Base-by-base conservation (phyloP, 768 basidiomycete species). In the Mycena floridula region DNA sequence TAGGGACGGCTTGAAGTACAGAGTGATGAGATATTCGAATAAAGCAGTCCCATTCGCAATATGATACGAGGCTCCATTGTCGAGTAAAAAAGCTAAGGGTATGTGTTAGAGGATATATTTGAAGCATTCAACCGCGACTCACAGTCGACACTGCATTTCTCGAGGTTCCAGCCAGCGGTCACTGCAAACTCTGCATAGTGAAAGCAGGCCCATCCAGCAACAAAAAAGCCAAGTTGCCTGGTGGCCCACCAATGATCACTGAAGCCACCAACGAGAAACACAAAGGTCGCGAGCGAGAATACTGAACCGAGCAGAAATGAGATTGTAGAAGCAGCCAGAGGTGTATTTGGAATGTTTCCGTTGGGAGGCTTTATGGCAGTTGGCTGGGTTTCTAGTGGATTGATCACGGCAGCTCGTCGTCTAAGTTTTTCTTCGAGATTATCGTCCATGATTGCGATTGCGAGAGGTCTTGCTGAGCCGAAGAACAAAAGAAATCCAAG, bases 101-200 rank as follows among this genome's bases (percentile, higher is more conserved):
- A 32, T 13, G 16, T 11, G 49, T n/a, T 53, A 43, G 32, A 46
- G 50, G 37, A 8, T 2, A 1, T 53, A 44, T 8, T 15, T 4
- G 37, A 20, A 25, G 37, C 27, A 45, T 5, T 36, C 26, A 18
- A 41, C 25, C 39, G 25, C 37, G 12, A 74, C 91, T 70, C 60
- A 95, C 96, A 97, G 58, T 93, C 89, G 7, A 96, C 79, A 47
- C 82, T 89, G 57, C 92, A 87, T 65, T 94, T 96, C 42, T 87
- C 85, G 30, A 84, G 67, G 62, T 98, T 98, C 86, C 90, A 98
- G 20, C 90, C 90, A 1, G 94, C 94, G 6, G 96, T 96, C 4
- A 94, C 91, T 27, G 85, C 87, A 57, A 93, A 98, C 61, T 99
- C 96, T 11, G 77, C 81, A 81, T 91, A 86, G 57, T 99, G 96